Evolutionary conservation across 345 rosid species (phyloP).

Genomic region (Adansonia digitata): DNA sequence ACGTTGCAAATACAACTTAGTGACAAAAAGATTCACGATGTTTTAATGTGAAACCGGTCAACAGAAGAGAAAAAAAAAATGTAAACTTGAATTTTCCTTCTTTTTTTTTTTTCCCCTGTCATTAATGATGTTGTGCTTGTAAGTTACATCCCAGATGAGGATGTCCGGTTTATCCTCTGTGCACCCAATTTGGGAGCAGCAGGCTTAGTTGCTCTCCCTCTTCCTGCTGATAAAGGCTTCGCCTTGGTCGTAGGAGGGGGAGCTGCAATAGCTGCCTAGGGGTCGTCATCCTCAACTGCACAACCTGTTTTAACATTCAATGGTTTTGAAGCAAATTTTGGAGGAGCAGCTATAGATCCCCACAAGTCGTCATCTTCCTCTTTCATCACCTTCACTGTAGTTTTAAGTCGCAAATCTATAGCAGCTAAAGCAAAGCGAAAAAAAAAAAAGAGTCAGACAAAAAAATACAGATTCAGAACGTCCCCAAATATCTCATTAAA

Average conservation of each 20-base stretch:
- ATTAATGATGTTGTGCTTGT: conserved; percentile 4
- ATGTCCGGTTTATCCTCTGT: conserved; percentile 82
- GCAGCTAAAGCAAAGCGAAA: conserved; percentile 31
- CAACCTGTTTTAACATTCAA: conserved; percentile 51
- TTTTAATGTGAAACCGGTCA: conserved; percentile 21
- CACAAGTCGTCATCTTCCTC: conserved; percentile 84
- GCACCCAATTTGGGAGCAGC: conserved; percentile 75
- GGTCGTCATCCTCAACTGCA: conserved; percentile 62
- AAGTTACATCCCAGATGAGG: conserved; percentile 54
- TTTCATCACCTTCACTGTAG: conserved; percentile 35
- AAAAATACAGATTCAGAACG: conserved; percentile 7
- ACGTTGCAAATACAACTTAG: conserved; percentile 17
- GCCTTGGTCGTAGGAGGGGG: conserved; percentile 78
- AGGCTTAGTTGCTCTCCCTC: conserved; percentile 66
- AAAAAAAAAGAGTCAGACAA: background rate
- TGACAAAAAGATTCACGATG: background rate
- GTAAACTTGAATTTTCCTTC: conserved; percentile 9
- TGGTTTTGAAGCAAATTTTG: conserved; percentile 59
- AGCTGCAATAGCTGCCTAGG: conserved; percentile 97
- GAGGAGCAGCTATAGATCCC: conserved; percentile 92
- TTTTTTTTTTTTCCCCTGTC: conserved; percentile 15
- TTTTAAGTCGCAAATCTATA: conserved; percentile 53
- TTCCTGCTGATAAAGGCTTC: conserved; percentile 42
- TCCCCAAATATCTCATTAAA: background rate
- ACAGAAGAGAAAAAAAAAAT: conserved; percentile 36